These are phyloP conservation scores for Epichloe scottii DNA, from an alignment of 2,329 filamentous ascomycete species.

Conservation along the genomic window DNA sequence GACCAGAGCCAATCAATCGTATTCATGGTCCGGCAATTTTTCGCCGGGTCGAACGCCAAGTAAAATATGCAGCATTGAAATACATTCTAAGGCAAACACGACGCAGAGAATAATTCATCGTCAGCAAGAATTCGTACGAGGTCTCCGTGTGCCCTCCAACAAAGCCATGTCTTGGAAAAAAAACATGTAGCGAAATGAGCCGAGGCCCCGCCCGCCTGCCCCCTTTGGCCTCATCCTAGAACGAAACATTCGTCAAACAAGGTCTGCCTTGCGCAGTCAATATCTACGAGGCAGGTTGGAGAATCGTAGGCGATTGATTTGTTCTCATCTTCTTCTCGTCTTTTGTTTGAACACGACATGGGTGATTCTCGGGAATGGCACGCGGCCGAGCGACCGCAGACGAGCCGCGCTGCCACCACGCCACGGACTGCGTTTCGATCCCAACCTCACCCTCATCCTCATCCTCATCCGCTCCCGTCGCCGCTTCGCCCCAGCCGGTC, in stretches of 20 bases:
- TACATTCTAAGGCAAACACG: too few species aligned
- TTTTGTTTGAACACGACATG: background rate
- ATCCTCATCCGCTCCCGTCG: background rate
- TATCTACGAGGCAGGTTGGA: too few species aligned
- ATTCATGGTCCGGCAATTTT: too few species aligned
- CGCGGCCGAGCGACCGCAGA: background rate
- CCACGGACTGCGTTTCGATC: background rate
- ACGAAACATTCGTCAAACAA: conserved; percentile 1
- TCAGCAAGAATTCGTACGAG: background rate
- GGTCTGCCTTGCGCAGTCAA: too few species aligned
- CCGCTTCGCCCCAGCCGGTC: too few species aligned
- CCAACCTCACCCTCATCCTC: background rate
- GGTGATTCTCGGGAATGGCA: background rate
- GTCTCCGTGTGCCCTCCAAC: background rate
- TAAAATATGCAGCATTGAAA: too few species aligned
- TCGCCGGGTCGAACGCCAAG: too few species aligned
- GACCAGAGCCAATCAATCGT: conserved; percentile 39
- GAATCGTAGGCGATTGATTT: background rate
- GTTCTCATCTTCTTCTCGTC: background rate
- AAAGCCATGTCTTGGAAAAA: background rate
- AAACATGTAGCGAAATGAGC: conserved; percentile 1
- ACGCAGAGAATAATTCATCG: too few species aligned
- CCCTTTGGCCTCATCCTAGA: background rate
- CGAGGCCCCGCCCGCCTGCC: too few species aligned
- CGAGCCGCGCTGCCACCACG: background rate